Percentiles rank a stretch among this genome's conserved stretches.
Conservation (phyloP, 306 rosid species). For the Sophora flavescens region DNA sequence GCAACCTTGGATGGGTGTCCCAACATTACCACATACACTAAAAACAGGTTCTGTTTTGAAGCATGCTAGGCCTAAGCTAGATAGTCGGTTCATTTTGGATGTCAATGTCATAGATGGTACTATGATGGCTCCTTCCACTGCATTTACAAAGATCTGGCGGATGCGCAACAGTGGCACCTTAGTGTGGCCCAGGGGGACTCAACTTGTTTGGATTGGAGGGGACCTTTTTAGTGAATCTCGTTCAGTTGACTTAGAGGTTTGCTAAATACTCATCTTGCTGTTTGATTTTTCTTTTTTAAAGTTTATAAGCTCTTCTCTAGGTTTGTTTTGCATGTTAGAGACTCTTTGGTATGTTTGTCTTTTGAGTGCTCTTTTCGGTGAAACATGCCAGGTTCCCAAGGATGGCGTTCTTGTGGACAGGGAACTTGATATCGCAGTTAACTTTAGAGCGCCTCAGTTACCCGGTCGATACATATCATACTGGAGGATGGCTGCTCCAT, state of each 20-base stretch:
- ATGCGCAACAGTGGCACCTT: slow-evolving; percentile 77
- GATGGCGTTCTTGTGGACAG: slow-evolving; percentile 60
- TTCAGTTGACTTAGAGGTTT: slow-evolving; percentile 75
- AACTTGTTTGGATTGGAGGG: slow-evolving; percentile 87
- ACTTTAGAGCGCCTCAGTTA: slow-evolving; percentile 69
- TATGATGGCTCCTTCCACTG: slow-evolving; percentile 76
- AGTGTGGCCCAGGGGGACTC: slow-evolving; percentile 79
- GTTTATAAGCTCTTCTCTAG: slow-evolving; percentile 5
- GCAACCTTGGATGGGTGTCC: slow-evolving; percentile 46
- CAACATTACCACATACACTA: slow-evolving; percentile 40
- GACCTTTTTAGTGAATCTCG: slow-evolving; percentile 52
- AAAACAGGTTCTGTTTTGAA: slow-evolving; percentile 46
- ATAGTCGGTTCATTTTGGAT: slow-evolving; percentile 77
- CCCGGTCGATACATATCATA: slow-evolving; percentile 86
- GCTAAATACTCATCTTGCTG: slow-evolving; percentile 25
- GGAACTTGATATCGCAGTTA: slow-evolving; percentile 86
- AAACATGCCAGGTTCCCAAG: slow-evolving; percentile 61
- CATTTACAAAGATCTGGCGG: slow-evolving; percentile 94
- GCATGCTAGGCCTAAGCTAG: slow-evolving; percentile 59
- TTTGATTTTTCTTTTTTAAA: slow-evolving; percentile 1
- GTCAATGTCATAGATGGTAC: slow-evolving; percentile 88
- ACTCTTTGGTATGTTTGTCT: slow-evolving; percentile 1
- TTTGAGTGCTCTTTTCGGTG: slow-evolving; percentile 34
- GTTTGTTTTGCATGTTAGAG: slow-evolving; percentile 21
- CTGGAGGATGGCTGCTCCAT: slow-evolving; percentile 82